Evolutionary conservation across 305 asterid genomes (phyloP), one percentile per base, ranked within the genome.

Genomic region (Solanum aculeatissimum): DNA sequence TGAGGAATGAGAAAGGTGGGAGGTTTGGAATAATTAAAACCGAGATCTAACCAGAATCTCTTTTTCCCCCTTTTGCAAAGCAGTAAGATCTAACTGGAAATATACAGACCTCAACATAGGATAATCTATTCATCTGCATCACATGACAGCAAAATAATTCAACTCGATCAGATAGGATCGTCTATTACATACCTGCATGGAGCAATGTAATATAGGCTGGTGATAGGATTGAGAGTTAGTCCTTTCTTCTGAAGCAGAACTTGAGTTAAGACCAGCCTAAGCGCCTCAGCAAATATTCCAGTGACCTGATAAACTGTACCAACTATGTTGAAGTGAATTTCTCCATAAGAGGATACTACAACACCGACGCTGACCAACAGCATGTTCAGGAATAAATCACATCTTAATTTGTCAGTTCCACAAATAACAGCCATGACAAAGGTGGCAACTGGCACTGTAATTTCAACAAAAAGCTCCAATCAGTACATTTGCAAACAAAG

Each of bases 401-500:
- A 93, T 91, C 93, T 92, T 90, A 97, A 88, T 89, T 93, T 97
- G 92, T 97, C 99, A 65, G 97, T 93, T 42, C 98, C 99, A 88
- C 99, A 97, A 63, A 94, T 88, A 86, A 95, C 99, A 85, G 99
- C 98, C 99, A 97, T 93, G 84, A 93, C 84, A 88, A 95, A 95
- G 69, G 99, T 97, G 80, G 99, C 99, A 81, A 97, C 99, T 9
- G 99, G 99, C 99, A 97, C 99, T 97, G 99, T 81, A 60, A 93
- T 85, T 85, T 82, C 83, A 85, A 29, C 82, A 85, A 35, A 82
- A 83, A 81, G 80, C 85, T 9, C 45, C 43, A 84, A 88, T 91
- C 80, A 93, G 91, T 75, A 66, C 42, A 84, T 19, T 85, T 74
- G 81, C 72, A 69, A 53, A 78, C 66, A 78, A 18, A 54, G 49